Conservation (phyloP, 768 basidiomycete genomes). For the Boletus vermiculosoides region DNA sequence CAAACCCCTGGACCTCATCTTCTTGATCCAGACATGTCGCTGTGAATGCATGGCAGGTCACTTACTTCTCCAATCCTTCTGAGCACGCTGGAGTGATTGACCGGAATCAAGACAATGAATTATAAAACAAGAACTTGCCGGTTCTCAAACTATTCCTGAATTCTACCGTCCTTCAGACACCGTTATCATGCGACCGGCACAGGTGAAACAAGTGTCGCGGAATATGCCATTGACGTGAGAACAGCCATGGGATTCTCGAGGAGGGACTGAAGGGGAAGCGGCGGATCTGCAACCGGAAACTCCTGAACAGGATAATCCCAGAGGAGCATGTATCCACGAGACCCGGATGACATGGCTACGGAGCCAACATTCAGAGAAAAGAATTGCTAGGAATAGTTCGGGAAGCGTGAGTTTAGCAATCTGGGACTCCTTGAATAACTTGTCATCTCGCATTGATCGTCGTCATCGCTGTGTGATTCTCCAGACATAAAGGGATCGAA, state of each 20-base stretch:
- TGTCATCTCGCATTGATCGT: too few relatives aligned
- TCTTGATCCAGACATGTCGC: background rate
- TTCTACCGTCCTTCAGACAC: too few relatives aligned
- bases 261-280: background rate
- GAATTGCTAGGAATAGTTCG: background rate
- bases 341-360: background rate
- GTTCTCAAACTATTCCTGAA: background rate
- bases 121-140: background rate
- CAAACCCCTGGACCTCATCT: background rate
- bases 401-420: background rate
- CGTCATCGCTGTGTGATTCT: background rate
- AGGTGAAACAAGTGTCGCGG: background rate
- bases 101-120: background rate
- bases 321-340: background rate
- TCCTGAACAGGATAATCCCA: background rate
- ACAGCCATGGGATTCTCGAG: background rate
- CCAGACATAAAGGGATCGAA: background rate
- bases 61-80: background rate
- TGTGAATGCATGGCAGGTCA: background rate
- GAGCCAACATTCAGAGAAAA: background rate
- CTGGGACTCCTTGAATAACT: too few relatives aligned
- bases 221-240: background rate
- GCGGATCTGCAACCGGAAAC: too few relatives aligned
- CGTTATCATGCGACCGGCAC: too few relatives aligned
- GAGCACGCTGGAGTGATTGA: too few relatives aligned